These are phyloP conservation scores for Cyclotella kingstonii DNA, from an alignment of 108 stramenopile genomes.

Conservation along the genomic window DNA sequence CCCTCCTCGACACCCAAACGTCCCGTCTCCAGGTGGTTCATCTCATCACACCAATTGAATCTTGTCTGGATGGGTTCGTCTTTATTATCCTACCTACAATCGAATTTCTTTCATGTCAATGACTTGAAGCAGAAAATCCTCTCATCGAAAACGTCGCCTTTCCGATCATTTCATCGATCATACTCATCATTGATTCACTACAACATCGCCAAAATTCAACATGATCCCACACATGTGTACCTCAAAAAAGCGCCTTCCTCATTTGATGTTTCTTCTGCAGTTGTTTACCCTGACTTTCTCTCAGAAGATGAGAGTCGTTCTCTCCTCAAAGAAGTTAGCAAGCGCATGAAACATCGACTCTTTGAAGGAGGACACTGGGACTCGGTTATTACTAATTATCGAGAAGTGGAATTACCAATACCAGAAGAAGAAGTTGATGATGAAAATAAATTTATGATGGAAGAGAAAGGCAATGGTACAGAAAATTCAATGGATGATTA, in stretches of 20 bases:
- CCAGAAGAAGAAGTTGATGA: constrained; percentile 18
- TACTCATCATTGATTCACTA: neutral
- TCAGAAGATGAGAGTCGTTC: constrained; percentile 44
- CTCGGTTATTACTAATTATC: constrained; percentile 78
- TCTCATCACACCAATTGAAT: too few species aligned
- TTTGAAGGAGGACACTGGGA: constrained; percentile 89
- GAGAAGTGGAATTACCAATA: constrained; percentile 71
- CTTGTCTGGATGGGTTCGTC: too few species aligned
- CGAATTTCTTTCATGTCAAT: too few species aligned
- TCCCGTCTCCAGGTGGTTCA: too few species aligned
- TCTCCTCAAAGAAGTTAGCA: constrained; percentile 37
- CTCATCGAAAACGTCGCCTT: too few species aligned
- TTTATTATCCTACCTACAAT: too few species aligned
- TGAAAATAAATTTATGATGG: neutral
- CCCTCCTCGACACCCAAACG: too few species aligned
- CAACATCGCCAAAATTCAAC: neutral
- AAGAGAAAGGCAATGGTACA: constrained; percentile 13
- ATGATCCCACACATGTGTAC: constrained; percentile 48
- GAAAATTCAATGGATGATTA: neutral
- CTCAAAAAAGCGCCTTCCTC: constrained; percentile 18
- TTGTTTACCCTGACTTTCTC: constrained; percentile 50
- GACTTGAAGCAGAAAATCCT: too few species aligned
- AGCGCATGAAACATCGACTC: constrained; percentile 45
- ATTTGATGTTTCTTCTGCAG: constrained; percentile 21
- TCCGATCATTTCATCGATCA: too few species aligned